Conservation (phyloP, 2,329 filamentous ascomycete genomes). For the Fusarium falciforme region DNA sequence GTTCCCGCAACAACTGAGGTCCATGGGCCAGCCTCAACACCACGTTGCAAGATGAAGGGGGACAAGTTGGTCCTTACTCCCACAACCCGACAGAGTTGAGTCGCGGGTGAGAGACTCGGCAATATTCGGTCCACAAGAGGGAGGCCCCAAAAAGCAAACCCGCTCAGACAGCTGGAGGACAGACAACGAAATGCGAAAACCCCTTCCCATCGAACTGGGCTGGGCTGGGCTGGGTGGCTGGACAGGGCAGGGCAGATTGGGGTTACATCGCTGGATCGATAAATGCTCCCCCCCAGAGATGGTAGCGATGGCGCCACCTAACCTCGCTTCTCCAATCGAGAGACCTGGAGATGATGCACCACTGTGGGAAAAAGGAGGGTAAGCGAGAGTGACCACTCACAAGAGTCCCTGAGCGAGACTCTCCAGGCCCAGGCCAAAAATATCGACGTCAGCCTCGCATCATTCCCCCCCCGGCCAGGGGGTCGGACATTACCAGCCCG, state of each 20-base stretch:
- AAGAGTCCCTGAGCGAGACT: slow-evolving; percentile 3
- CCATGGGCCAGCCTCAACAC: slow-evolving; percentile 26
- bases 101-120: slow-evolving; percentile 20
- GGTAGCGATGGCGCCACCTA: slow-evolving; percentile 20
- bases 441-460: slow-evolving; percentile 36
- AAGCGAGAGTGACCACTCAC: slow-evolving; percentile 7
- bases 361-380: neutral
- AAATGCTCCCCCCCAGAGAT: slow-evolving; percentile 5
- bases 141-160: slow-evolving; percentile 2
- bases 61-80: slow-evolving; percentile 24
- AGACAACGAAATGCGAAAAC: neutral
- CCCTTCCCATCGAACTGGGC: neutral
- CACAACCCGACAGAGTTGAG: neutral
- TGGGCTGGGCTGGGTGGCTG: neutral
- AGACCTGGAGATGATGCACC: slow-evolving; percentile 8
- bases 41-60: slow-evolving; percentile 22
- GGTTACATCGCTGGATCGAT: slow-evolving; percentile 36
- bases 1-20: slow-evolving; percentile 11
- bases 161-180: neutral
- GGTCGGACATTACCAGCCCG: slow-evolving; percentile 26
- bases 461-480: slow-evolving; percentile 32
- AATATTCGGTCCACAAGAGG: slow-evolving; percentile 12
- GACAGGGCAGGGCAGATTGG: slow-evolving; percentile 5
- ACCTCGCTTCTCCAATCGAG: slow-evolving; percentile 29
- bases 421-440: slow-evolving; percentile 22